These are phyloP conservation scores for Jatropha podagrica DNA, from an alignment of 441 rosid genomes.

Conservation along the genomic window DNA sequence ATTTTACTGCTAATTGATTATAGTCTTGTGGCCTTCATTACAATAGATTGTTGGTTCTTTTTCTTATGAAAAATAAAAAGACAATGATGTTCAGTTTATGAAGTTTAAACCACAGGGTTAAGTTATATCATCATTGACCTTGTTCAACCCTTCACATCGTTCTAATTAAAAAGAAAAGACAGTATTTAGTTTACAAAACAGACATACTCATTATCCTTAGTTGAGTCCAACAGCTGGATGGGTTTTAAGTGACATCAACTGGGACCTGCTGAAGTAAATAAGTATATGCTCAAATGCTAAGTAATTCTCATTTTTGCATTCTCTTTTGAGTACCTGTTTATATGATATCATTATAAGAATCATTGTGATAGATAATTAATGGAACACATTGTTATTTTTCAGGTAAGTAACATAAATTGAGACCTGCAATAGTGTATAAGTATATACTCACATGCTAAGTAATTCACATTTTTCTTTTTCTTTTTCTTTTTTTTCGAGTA, in stretches of 20 bases:
- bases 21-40: neutral
- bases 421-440: neutral
- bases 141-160: neutral
- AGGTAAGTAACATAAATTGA: neutral
- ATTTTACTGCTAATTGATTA: conserved; percentile 4
- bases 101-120: neutral
- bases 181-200: neutral
- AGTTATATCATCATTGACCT: neutral
- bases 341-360: too few relatives aligned
- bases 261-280: neutral
- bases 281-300: neutral
- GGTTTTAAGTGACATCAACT: neutral
- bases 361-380: too few relatives aligned
- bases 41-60: neutral
- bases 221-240: too few relatives aligned
- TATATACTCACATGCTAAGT: neutral
- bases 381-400: too few relatives aligned
- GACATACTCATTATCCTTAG: too few relatives aligned
- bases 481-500: neutral
- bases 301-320: neutral
- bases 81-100: neutral
- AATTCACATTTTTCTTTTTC: neutral
- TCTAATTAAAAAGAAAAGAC: neutral
- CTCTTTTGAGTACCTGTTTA: too few relatives aligned
- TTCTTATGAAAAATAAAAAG: neutral